Evolutionary conservation across 495 filamentous ascomycete genomes (phyloP), one percentile per base, ranked within the genome.

Genomic region (Hypoxylon cercidicola): DNA sequence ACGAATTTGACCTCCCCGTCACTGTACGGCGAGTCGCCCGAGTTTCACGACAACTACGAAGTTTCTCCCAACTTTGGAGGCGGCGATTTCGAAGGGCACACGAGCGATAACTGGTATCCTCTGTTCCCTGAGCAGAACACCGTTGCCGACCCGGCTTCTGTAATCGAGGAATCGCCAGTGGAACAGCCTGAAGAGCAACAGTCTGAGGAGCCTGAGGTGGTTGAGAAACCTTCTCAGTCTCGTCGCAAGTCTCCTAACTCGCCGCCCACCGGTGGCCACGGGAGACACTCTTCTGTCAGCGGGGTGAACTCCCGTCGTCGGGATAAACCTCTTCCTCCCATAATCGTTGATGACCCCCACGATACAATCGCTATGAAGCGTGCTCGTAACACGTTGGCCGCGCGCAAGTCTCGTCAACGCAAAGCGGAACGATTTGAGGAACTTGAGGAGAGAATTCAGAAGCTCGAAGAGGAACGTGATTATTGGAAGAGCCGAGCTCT

Each of bases 371-470:
- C 91, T 9, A 85, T 92, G 81, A 98, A 97, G 85, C 92, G 95
- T 64, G 94, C 93, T 32, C 89, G 93, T 57, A 99, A 99, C 77
- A 99, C 95, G 12, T 82, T 94, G 77, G 95, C 95, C 44, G 95
- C 95, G 62, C 91, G 95, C 41, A 97, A 97, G 77, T 97, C 94
- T 37, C 90, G 95, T 11, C 87, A 91, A 60, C 89, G 91, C 66
- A 93, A 95, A 77, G 80, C 91, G 7, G 80, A 88, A 67, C 86
- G 87, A 50, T 81, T 91, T 54, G 84, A 88, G 8, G 83, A 82
- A 37, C 79, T 96, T 60, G 82, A 86, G 71, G 80, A 79, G 49
- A 68, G 75, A 55, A 83, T 85, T 47, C 73, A 71, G n/a, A 79
- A 80, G 70, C 70, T 86, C 1, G 71, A 72, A 49, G 71, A 72